These are phyloP conservation scores for Fraxinus ornus DNA, from an alignment of 305 asterid genomes.

Conservation along the genomic window DNA sequence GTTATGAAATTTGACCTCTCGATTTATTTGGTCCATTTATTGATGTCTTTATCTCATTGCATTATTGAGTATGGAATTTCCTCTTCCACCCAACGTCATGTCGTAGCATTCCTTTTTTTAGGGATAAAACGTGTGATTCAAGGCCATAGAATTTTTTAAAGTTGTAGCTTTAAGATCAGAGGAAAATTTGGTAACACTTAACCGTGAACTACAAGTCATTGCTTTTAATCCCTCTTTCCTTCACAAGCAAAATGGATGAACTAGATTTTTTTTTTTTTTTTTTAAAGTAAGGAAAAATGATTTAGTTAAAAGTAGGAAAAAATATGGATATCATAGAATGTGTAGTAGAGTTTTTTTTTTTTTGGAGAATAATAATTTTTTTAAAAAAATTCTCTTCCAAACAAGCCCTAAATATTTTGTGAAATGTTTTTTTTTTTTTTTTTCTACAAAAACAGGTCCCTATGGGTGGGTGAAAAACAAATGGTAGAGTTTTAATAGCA, in stretches of 20 bases:
- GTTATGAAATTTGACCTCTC: constrained; percentile 25
- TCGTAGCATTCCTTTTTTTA: neutral
- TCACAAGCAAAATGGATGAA: too few relatives aligned
- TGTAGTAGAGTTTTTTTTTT: too few relatives aligned
- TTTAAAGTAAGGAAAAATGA: too few relatives aligned
- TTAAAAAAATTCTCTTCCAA: too few relatives aligned
- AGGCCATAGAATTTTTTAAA: neutral
- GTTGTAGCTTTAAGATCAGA: neutral
- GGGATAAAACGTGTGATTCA: neutral
- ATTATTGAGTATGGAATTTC: neutral
- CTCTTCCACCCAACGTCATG: neutral
- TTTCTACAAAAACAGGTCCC: too few relatives aligned
- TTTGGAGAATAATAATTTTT: too few relatives aligned
- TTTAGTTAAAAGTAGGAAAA: too few relatives aligned
- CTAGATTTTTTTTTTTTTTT: too few relatives aligned
- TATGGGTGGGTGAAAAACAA: too few relatives aligned
- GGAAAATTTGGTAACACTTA: neutral
- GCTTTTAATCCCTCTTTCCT: neutral
- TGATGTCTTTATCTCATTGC: neutral
- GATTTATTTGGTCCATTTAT: constrained; percentile 11
- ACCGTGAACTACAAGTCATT: neutral
- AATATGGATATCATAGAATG: too few relatives aligned
- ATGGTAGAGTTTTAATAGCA: neutral
- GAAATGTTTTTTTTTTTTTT: too few relatives aligned
- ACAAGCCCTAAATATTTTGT: too few relatives aligned